A percentile compares a stretch with the other conserved stretches of the same genome.
phyloP scores from a whole-genome alignment of 2,329 filamentous ascomycete species.

The Hypoxylon sp. region DNA sequence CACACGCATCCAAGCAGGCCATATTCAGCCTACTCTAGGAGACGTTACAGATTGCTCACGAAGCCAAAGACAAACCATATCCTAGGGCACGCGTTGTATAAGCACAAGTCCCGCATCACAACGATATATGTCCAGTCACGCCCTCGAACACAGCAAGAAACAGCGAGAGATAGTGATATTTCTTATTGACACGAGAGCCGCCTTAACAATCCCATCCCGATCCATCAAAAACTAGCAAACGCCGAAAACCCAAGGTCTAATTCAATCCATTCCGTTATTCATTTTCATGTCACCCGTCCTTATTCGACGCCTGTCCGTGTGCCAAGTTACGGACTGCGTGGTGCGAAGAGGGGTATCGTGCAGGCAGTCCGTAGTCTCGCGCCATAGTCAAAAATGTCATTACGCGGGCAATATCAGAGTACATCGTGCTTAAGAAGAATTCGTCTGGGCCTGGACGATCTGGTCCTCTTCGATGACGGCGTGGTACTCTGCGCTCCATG shows the following conservation, averaged over 20 bases:
- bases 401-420: constrained; percentile 4
- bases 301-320: constrained; percentile 18
- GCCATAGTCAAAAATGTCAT: constrained; percentile 9
- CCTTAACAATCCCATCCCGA: constrained; percentile 12
- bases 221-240: constrained; percentile 15
- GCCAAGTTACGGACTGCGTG: constrained; percentile 14
- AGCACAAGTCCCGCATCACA: not conserved
- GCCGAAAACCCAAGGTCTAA: constrained; percentile 33
- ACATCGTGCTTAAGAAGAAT: constrained; percentile 40
- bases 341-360: constrained; percentile 36
- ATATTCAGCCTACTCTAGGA: not conserved
- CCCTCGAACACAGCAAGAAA: not conserved
- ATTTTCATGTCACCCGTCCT: constrained; percentile 20
- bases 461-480: constrained; percentile 83
- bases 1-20: constrained; percentile 2
- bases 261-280: constrained; percentile 13
- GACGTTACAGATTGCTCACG: constrained; percentile 7
- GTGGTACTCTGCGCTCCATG: constrained; percentile 68
- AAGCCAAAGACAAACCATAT: constrained; percentile 3
- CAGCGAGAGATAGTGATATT: constrained; percentile 32
- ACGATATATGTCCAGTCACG: not conserved
- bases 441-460: constrained; percentile 65
- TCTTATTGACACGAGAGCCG: constrained; percentile 30
- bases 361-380: constrained; percentile 25
- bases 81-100: not conserved